Evolutionary conservation across 164 flowering plant species (phyloP).

Genomic region (Berberis vulgaris): DNA sequence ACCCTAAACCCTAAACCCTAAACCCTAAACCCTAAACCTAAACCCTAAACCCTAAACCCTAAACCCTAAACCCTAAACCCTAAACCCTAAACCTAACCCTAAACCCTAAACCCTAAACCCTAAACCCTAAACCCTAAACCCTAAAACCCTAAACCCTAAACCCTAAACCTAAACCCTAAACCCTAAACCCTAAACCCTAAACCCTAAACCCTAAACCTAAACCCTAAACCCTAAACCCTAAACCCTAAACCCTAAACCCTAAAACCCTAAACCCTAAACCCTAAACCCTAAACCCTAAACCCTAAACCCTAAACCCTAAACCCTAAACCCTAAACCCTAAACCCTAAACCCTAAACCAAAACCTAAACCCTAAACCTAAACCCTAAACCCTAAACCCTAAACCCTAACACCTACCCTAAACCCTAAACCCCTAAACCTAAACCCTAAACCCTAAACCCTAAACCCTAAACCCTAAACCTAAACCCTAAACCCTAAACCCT

Average conservation of each 20-base stretch:
- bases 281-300: constrained; percentile 13
- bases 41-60: constrained; percentile 14
- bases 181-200: constrained; percentile 17
- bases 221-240: constrained; percentile 11
- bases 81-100: constrained; percentile 12
- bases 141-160: too few species aligned
- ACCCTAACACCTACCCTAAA: constrained; percentile 17
- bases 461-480: constrained; percentile 13
- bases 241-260: too few species aligned
- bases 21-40: constrained; percentile 9
- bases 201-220: constrained; percentile 9
- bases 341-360: constrained; percentile 19
- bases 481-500: constrained; percentile 18
- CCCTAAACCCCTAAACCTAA: constrained; percentile 18
- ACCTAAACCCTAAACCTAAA: constrained; percentile 14
- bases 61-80: constrained; percentile 13
- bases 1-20: constrained; percentile 14
- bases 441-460: constrained; percentile 19
- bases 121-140: constrained; percentile 11
- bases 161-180: constrained; percentile 16
- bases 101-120: constrained; percentile 20
- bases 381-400: constrained; percentile 20
- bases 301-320: constrained; percentile 18
- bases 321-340: constrained; percentile 18
- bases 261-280: constrained; percentile 8